A percentile compares a stretch with the other conserved stretches of the same genome.
Conservation (phyloP, 768 basidiomycete genomes). For the Mycena metata region DNA sequence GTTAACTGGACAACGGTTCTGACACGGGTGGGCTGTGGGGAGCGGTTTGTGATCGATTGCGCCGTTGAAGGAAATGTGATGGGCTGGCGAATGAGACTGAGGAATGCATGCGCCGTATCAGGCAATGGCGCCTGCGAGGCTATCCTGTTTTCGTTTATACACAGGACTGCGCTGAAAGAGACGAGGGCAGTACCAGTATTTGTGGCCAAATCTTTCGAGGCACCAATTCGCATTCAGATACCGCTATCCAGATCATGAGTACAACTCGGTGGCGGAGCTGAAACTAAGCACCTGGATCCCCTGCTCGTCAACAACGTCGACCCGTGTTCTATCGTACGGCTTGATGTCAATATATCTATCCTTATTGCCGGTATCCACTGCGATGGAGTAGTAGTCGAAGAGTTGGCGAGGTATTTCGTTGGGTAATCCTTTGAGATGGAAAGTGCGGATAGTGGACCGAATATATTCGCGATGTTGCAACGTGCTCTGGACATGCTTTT, state of each 20-base stretch:
- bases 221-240: constrained; percentile 93
- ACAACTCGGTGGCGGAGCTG: neutral
- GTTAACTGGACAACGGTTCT: constrained; percentile 89
- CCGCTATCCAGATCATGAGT: constrained; percentile 43
- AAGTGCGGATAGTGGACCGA: constrained; percentile 47
- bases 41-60: constrained; percentile 13
- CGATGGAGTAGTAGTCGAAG: constrained; percentile 67
- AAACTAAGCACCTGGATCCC: constrained; percentile 17
- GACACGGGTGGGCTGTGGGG: constrained; percentile 58
- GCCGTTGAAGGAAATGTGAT: constrained; percentile 49
- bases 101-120: constrained; percentile 79
- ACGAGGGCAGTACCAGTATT: constrained; percentile 62
- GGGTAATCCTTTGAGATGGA: constrained; percentile 39
- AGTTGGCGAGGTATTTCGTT: constrained; percentile 38
- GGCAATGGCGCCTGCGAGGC: constrained; percentile 87
- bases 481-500: constrained; percentile 6
- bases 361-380: constrained; percentile 55
- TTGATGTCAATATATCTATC: constrained; percentile 84
- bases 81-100: constrained; percentile 74
- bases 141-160: constrained; percentile 54
- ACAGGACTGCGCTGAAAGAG: no score
- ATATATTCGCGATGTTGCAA: constrained; percentile 33
- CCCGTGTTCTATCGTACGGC: constrained; percentile 87
- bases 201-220: constrained; percentile 76
- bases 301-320: constrained; percentile 54